Evolutionary conservation across 768 basidiomycete species (phyloP), one percentile per base, ranked within the genome.

Genomic region (Mycena olivaceomarginata): DNA sequence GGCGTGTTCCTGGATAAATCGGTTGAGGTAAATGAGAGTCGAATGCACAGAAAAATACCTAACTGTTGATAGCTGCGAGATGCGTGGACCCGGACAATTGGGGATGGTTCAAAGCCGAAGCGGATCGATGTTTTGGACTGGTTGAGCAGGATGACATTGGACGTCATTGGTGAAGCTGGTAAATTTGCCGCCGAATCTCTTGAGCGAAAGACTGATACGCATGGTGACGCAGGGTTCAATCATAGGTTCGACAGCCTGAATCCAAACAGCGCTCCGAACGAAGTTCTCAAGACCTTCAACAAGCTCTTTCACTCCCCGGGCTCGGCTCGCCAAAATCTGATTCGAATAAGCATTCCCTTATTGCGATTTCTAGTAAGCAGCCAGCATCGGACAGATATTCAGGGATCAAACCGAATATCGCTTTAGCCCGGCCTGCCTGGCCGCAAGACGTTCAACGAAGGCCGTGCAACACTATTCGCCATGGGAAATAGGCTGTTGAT

Each of bases 1-100:
- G 80, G 80, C 4, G 81, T 85, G 15, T 89, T 89, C 74, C 57
- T 86, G 16, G 82, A 80, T 1, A 88, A 88, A 72, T 76, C 88
- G 0, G 65, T 80, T 0, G 63, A 82, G 79, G 88, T 86, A 31
- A 31, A 31, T 31, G 31, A 31, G 60, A 59, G 70, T 45, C 13
- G 12, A 25, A 22, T 39, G 56, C 9, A 3, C 13, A 18, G 10
- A 9, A 2, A 11, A n/a, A 64, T 37, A n/a, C 31, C 18, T 4
- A 41, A 18, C 48, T 40, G 5, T 16, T n/a, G 1, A 39, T 3
- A 78, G 77, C 72, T 78, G 2, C 77, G 77, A 2, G 77, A 78
- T 39, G 8, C 74, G 4, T 78, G 72, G 77, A 12, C 15, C 0
- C 25, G 22, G 3, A 2, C 57, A 13, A 60, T 78, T 2, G 20